These are phyloP conservation scores for Polyrhizophydium stewartii DNA, from an alignment of 371 early-diverging fungal genomes.

Conservation along the genomic window DNA sequence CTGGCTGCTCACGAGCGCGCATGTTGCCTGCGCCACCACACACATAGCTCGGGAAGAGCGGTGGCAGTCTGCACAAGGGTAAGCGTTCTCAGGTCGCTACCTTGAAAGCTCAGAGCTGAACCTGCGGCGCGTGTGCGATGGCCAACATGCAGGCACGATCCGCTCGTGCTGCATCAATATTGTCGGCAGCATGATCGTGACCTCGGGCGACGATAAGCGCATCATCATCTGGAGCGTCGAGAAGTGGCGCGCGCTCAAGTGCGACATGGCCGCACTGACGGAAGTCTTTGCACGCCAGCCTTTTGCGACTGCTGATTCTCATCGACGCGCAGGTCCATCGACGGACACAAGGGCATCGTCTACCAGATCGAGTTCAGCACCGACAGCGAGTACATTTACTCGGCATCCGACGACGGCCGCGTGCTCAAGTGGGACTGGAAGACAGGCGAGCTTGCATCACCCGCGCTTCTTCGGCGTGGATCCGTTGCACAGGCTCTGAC, in stretches of 20 bases:
- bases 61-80: conserved; percentile 8
- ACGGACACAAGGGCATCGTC: conserved; percentile 41
- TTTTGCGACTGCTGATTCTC: not conserved
- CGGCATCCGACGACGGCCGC: conserved; percentile 42
- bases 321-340: conserved; percentile 22
- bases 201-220: conserved; percentile 39
- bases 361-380: conserved; percentile 35
- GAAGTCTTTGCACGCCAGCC: too few species aligned
- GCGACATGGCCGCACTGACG: conserved; percentile 4
- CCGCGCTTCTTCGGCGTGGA: too few species aligned
- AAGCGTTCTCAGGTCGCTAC: too few species aligned
- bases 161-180: not conserved
- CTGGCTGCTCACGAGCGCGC: not conserved
- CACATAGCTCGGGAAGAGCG: conserved; percentile 10
- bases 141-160: not conserved
- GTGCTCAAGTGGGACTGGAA: conserved; percentile 41
- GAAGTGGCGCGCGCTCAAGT: conserved; percentile 33
- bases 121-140: too few species aligned
- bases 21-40: not conserved
- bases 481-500: not conserved
- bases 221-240: conserved; percentile 45
- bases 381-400: conserved; percentile 27
- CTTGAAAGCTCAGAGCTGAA: too few species aligned
- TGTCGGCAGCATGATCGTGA: not conserved
- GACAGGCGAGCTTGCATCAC: conserved; percentile 18